phyloP scores from a whole-genome alignment of 163 green algal genomes.

The Scenedesmus sp. region DNA sequence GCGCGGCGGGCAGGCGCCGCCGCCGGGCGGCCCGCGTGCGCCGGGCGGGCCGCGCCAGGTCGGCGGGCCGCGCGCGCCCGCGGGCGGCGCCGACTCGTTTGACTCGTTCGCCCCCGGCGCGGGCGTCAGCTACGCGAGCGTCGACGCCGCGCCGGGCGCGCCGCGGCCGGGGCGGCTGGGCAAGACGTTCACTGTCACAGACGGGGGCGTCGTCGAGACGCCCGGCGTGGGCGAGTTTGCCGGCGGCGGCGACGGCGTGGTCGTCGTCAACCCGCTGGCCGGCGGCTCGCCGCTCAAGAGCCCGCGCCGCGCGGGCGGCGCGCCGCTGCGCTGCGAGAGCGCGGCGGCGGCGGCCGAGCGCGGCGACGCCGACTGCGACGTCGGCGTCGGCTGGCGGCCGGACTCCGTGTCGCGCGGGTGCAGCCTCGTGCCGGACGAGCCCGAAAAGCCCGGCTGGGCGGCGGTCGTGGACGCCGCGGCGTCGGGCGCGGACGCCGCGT shows the following conservation, averaged over 20 bases:
- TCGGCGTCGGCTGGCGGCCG: too few species aligned
- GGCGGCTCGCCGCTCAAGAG: conserved; percentile 8
- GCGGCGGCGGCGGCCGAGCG: too few species aligned
- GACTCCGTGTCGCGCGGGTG: too few species aligned
- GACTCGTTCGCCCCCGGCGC: conserved; percentile 30
- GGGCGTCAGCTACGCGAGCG: conserved; percentile 1
- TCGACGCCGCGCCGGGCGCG: not conserved
- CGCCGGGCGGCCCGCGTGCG: too few species aligned
- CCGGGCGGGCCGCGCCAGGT: too few species aligned
- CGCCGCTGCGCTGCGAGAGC: too few species aligned
- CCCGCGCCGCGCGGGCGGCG: not conserved
- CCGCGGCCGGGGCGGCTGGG: not conserved
- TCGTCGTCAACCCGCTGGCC: not conserved
- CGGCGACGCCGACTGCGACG: too few species aligned
- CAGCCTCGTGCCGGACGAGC: too few species aligned
- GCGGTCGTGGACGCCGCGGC: too few species aligned
- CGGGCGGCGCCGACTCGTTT: conserved; percentile 13
- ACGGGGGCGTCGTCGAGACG: conserved; percentile 1
- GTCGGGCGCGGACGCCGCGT: too few species aligned
- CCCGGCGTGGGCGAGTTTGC: conserved; percentile 1
- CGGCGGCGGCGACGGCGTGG: not conserved
- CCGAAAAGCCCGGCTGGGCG: too few species aligned
- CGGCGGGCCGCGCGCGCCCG: too few species aligned
- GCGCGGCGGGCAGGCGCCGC: not conserved
- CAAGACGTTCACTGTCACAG: not conserved